Evolutionary conservation across 2,329 filamentous ascomycete genomes (phyloP).

Genomic region (Paramyrothecium roridum): DNA sequence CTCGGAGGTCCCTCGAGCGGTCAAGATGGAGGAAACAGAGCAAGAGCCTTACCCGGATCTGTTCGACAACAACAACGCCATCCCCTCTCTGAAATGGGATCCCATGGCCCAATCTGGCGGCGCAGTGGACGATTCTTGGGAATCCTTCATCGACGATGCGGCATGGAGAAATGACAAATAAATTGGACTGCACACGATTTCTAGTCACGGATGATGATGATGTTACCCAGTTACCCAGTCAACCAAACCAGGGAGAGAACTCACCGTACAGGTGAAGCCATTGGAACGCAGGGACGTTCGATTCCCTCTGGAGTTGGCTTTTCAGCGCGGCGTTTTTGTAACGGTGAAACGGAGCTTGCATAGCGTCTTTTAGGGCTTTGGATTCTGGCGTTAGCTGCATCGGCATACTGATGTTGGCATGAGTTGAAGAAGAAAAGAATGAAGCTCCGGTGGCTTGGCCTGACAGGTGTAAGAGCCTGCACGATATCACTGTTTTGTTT

Average conservation of each 20-base stretch:
- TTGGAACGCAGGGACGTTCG: no score
- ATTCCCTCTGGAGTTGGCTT: background rate
- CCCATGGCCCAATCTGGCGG: constrained; percentile 6
- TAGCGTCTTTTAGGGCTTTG: background rate
- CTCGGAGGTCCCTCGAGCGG: background rate
- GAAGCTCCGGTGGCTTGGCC: no score
- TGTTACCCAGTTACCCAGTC: no score
- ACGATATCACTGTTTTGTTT: no score
- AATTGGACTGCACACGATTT: background rate
- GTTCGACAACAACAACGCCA: constrained; percentile 1
- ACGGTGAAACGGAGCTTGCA: background rate
- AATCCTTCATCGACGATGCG: constrained; percentile 25
- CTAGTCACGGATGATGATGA: background rate
- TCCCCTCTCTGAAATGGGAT: background rate
- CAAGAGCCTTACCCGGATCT: background rate
- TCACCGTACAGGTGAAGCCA: no score
- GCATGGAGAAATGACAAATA: constrained; percentile 11
- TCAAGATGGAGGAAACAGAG: constrained; percentile 4
- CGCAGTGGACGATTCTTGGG: constrained; percentile 25
- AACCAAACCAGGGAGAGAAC: no score
- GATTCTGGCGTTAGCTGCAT: background rate
- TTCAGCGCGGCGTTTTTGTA: background rate
- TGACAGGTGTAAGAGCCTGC: no score
- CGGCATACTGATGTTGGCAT: background rate
- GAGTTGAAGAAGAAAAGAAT: no score